Base-by-base conservation (phyloP, 768 basidiomycete species). In the Nidularia sp. region DNA sequence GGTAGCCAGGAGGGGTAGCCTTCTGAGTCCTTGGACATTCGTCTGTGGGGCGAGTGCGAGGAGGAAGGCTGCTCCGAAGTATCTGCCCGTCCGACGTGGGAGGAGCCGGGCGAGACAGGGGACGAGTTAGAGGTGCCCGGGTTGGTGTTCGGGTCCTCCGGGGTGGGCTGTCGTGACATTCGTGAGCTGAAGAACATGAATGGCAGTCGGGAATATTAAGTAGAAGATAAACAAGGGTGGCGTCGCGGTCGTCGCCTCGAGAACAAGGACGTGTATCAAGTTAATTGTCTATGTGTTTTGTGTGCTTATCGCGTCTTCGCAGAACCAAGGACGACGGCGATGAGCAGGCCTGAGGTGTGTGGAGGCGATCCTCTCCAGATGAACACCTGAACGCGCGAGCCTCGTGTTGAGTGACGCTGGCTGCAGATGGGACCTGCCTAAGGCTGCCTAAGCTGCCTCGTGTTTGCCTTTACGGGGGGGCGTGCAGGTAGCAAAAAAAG, bases 1-100 rank as follows among this genome's bases (percentile, higher is more conserved):
- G 90, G 90, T 1, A 93, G 83, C 90, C 90, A 93, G 22, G 87
- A 85, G 2, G 90, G 90, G 63, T 93, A 93, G 10, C 84, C 84
- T 57, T 88, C 87, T 13, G 74, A 77, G 59, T 81, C 78, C 48
- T 67, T 66, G 33, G 73, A 72, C 62, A 63, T 65, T 25, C 25
- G 25, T 52, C 65, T 65, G 45, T 61, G 58, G 41, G 62, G 66
- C 13, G 67, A 64, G 31, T 62, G 70, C 2, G 69, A 66, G 6
- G 69, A 69, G 60, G 63, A 35, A 62, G 63, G 52, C 56, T 63
- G 35, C 57, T 60, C 5, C 65, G 62, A 36, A 2, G 36, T n/a
- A 7, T 13, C n/a, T n/a, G 34, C 34, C 3, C 34, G 15, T 13
- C 12, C 15, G 35, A 36, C 35, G n/a, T 33, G 48, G 15, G 48